A percentile compares a stretch with the other conserved stretches of the same genome.
Conservation (phyloP, 352 stramenopile genomes). For the Elongisporangium undulatum region DNA sequence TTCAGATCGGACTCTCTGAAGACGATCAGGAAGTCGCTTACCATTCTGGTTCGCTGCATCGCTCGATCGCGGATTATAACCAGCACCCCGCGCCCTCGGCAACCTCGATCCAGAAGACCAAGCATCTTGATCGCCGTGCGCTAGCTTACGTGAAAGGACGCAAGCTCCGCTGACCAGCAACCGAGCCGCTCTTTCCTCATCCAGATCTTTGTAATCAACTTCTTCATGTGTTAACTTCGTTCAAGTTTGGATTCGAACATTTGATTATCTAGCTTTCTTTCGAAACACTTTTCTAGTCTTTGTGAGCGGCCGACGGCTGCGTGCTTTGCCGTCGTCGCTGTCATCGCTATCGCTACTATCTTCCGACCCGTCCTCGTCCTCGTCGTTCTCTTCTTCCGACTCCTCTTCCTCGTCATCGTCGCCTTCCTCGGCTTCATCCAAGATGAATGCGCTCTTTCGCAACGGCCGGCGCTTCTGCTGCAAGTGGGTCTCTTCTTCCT, state of each 20-base stretch:
- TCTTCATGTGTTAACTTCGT: neutral
- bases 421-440: constrained; percentile 75
- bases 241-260: neutral
- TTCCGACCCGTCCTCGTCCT: constrained; percentile 10
- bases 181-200: neutral
- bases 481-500: constrained; percentile 38
- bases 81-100: constrained; percentile 53
- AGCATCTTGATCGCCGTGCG: constrained; percentile 67
- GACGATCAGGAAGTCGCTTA: constrained; percentile 61
- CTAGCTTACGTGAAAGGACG: constrained; percentile 69
- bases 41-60: constrained; percentile 47
- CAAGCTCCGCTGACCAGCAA: constrained; percentile 47
- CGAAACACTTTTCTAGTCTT: neutral
- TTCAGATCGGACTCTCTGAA: constrained; percentile 45
- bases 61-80: constrained; percentile 79
- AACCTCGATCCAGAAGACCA: constrained; percentile 75
- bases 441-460: constrained; percentile 57
- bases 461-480: constrained; percentile 12
- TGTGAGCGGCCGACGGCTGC: neutral
- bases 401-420: constrained; percentile 43
- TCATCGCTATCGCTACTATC: neutral
- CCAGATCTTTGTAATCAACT: no score
- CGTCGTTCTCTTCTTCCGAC: constrained; percentile 27
- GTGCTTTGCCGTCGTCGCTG: neutral
- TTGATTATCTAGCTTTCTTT: neutral